A percentile compares a stretch with the other conserved stretches of the same genome.
Conservation (phyloP, 768 basidiomycete species). For the Mrakia blollopis region DNA sequence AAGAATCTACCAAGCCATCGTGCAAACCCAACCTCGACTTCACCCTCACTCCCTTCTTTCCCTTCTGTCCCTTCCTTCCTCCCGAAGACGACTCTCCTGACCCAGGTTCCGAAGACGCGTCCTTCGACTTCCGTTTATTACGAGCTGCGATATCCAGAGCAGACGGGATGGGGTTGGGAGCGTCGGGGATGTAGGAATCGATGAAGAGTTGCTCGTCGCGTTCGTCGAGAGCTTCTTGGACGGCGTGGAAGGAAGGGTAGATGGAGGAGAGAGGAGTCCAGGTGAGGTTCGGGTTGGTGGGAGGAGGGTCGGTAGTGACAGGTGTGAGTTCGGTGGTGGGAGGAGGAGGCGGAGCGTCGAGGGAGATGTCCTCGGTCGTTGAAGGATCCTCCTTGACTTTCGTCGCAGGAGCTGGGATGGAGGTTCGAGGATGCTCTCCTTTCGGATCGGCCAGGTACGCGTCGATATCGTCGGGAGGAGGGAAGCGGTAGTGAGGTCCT, state of each 20-base stretch:
- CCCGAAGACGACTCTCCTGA: not conserved
- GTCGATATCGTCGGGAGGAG: constrained; percentile 55
- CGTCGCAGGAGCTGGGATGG: not conserved
- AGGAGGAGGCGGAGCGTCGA: not conserved
- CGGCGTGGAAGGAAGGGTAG: not conserved
- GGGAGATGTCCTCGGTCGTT: not conserved
- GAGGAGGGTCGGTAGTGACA: not conserved
- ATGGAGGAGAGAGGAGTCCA: not conserved
- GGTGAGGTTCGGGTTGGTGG: not conserved
- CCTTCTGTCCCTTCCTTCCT: not conserved
- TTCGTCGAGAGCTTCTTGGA: constrained; percentile 25
- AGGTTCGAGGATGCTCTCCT: not conserved
- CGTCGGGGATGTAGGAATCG: not conserved
- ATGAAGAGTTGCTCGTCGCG: constrained; percentile 14
- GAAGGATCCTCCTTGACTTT: not conserved
- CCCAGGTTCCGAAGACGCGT: not conserved
- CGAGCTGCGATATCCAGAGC: not conserved
- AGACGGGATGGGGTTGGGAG: not conserved
- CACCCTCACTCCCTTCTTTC: not conserved
- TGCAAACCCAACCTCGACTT: constrained; percentile 16
- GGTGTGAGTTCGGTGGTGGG: not conserved
- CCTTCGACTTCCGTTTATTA: not conserved
- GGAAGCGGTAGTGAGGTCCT: constrained; percentile 76
- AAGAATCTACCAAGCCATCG: not conserved
- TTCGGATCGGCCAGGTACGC: constrained; percentile 3